Percentiles rank a stretch among this genome's conserved stretches.
Conservation (phyloP, 2,329 filamentous ascomycete species). For the Fusarium piperis region DNA sequence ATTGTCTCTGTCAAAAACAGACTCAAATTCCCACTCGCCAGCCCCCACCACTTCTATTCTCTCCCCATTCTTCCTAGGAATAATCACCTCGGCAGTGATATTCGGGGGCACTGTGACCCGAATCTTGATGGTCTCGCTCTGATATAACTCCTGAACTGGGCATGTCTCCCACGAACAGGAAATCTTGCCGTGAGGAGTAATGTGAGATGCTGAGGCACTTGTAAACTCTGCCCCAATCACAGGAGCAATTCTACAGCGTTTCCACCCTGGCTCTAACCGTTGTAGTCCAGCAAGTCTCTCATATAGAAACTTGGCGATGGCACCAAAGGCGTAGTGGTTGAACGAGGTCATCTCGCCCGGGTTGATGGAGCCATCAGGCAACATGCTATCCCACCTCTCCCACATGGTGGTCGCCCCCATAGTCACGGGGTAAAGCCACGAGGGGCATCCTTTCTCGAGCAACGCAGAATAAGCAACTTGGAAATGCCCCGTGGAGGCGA, state of each 20-base stretch:
- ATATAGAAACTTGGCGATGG: conserved; percentile 51
- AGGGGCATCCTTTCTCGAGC: conserved; percentile 46
- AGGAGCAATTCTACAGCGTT: neutral
- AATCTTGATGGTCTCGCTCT: neutral
- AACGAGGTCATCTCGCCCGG: conserved; percentile 54
- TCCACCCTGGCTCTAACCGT: conserved; percentile 31
- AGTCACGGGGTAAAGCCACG: conserved; percentile 51
- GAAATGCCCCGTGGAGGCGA: neutral
- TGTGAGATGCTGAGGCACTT: conserved; percentile 4
- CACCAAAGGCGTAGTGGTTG: conserved; percentile 54
- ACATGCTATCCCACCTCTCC: conserved; percentile 55
- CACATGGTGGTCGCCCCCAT: conserved; percentile 54
- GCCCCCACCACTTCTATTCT: neutral
- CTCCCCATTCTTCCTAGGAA: neutral
- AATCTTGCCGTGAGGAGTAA: conserved; percentile 8
- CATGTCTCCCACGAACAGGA: neutral
- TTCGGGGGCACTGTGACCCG: neutral
- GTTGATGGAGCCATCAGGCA: conserved; percentile 51
- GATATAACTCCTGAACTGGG: neutral
- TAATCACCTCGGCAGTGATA: neutral
- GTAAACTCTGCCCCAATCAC: conserved; percentile 4
- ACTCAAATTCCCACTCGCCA: conserved; percentile 7
- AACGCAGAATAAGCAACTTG: conserved; percentile 48
- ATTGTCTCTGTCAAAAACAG: neutral
- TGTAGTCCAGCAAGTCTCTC: conserved; percentile 30